These are phyloP conservation scores for Penicillium decumbens DNA, from an alignment of 2,329 filamentous ascomycete genomes.

Conservation along the genomic window DNA sequence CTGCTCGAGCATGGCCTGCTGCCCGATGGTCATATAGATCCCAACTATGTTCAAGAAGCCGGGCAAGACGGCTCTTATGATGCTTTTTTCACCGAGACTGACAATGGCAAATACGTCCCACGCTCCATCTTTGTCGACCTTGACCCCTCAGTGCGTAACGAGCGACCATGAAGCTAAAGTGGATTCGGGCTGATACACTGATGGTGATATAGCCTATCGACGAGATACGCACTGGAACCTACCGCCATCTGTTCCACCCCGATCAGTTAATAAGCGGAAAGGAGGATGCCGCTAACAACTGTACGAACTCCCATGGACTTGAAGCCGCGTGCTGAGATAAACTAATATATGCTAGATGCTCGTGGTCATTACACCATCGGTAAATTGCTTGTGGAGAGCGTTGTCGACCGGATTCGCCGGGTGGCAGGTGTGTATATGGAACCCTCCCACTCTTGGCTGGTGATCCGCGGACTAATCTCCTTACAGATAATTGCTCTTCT, in stretches of 20 bases:
- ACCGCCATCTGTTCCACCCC: conserved; percentile 95
- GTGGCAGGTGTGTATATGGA: conserved; percentile 59
- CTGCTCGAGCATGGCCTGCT: conserved; percentile 62
- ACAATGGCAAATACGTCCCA: conserved; percentile 76
- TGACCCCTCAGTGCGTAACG: conserved; percentile 75
- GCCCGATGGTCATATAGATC: conserved; percentile 56
- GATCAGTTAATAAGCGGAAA: conserved; percentile 99
- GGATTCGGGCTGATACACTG: background rate
- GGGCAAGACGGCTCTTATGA: conserved; percentile 56
- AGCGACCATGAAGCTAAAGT: background rate
- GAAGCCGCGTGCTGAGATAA: too few relatives aligned
- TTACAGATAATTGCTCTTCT: conserved; percentile 79
- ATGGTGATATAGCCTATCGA: conserved; percentile 56
- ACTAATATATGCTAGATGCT: conserved; percentile 52
- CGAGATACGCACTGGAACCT: conserved; percentile 95
- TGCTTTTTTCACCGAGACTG: conserved; percentile 64
- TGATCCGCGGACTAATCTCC: background rate
- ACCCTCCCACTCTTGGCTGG: background rate
- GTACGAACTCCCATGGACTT: background rate
- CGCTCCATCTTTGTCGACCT: conserved; percentile 99
- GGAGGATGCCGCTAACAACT: conserved; percentile 99
- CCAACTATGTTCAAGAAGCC: conserved; percentile 51
- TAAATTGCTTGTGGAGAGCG: conserved; percentile 98
- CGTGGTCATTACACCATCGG: conserved; percentile 99
- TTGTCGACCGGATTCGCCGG: conserved; percentile 93